Base-by-base conservation (phyloP, 2,329 filamentous ascomycete genomes). In the Clathrospora elynae region DNA sequence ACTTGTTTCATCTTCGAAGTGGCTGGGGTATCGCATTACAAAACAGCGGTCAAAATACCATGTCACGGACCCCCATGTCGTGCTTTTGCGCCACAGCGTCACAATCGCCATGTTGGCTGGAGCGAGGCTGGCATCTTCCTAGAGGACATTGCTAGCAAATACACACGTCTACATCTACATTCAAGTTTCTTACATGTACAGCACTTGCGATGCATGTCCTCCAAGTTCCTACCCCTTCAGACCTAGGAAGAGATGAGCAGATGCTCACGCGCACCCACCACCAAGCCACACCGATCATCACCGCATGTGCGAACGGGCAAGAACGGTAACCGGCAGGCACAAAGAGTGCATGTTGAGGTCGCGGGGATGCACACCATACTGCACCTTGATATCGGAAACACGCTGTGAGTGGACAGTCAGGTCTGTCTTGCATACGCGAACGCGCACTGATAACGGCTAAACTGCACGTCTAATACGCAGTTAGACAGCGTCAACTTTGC, bases 11-110 rank as follows among this genome's bases (percentile, higher is more conserved):
- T 6, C 20, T 23, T 23, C 20, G 6, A 23, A 13, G 35, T 2
- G 10, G 3, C 1, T 17, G 33, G 18, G 19, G 31, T 23, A 46
- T 37, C 38, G 33, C 18, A 42, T 42, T 46, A 31, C 34, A 18
- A 35, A 46, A 46, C 23, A 40, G 42, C 37, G 25, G 42, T 46
- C 31, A 46, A 46, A 42, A n/a, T n/a, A n/a, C n/a, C n/a, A n/a
- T n/a, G n/a, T n/a, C n/a, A n/a, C n/a, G n/a, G n/a, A n/a, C n/a
- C 33, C 29, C 43, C 37, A 46, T 46, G 33, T 23, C 17, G 37
- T 33, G 37, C 37, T 10, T 26, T 20, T 40, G 37, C 37, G 32
- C 29, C n/a, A 7, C 3, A n/a, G n/a, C n/a, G 23, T 22, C 29
- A 31, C 23, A 14, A 46, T 46, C 38, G 43, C 43, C 43, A n/a